phyloP scores from a whole-genome alignment of 1,284 basidiomycete genomes.

The Marasmius oreades region DNA sequence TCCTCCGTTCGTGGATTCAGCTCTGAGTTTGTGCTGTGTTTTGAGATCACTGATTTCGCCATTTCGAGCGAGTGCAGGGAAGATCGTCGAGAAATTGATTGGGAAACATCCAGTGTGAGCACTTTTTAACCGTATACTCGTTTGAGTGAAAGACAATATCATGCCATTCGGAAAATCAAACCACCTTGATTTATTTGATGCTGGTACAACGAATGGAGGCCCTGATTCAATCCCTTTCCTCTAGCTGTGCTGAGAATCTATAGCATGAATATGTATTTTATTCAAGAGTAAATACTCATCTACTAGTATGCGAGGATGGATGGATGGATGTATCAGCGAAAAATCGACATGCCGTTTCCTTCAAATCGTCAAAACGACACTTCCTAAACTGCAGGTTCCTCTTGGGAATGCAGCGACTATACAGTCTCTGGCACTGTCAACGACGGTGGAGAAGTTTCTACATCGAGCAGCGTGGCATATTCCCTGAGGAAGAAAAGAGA shows the following conservation, averaged over 20 bases:
- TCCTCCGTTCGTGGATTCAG: constrained; percentile 67
- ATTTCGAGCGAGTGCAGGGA: background rate
- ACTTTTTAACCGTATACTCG: too few relatives aligned
- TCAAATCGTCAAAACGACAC: constrained; percentile 44
- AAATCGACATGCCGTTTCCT: constrained; percentile 51
- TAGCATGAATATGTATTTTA: too few relatives aligned
- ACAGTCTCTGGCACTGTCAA: constrained; percentile 48
- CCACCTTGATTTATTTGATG: too few relatives aligned
- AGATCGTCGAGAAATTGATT: too few relatives aligned
- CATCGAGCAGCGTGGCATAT: constrained; percentile 50
- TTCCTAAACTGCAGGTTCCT: constrained; percentile 44
- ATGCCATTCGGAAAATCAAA: too few relatives aligned
- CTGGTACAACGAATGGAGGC: too few relatives aligned
- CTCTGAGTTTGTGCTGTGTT: background rate
- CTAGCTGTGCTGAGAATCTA: too few relatives aligned
- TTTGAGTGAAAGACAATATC: too few relatives aligned
- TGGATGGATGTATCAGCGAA: constrained; percentile 38
- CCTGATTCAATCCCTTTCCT: too few relatives aligned
- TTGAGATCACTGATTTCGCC: background rate
- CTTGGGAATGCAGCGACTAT: constrained; percentile 42
- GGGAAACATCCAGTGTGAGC: too few relatives aligned
- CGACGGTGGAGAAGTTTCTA: constrained; percentile 35
- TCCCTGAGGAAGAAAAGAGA: constrained; percentile 25
- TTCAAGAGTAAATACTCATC: too few relatives aligned
- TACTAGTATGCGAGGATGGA: too few relatives aligned